Conservation (phyloP, 768 basidiomycete species). For the Pleurotus tuber-regium region DNA sequence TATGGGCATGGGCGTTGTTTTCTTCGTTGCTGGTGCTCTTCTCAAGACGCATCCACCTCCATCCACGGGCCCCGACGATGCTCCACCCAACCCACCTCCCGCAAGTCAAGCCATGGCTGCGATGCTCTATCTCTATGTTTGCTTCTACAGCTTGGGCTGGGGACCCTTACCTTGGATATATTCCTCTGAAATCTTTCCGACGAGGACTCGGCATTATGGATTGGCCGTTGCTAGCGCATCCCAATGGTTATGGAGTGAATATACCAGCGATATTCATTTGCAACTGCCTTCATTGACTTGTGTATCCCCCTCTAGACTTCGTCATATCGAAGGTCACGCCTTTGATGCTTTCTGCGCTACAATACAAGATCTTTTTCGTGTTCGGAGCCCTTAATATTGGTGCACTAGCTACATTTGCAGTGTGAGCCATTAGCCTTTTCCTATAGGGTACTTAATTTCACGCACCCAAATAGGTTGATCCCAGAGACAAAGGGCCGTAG, state of each 20-base stretch:
- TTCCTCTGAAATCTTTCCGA: slow-evolving; percentile 85
- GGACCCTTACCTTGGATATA: slow-evolving; percentile 58
- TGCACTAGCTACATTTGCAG: slow-evolving; percentile 64
- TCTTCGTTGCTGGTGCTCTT: slow-evolving; percentile 83
- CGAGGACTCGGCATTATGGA: slow-evolving; percentile 79
- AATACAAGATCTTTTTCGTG: slow-evolving; percentile 76
- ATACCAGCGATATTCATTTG: neutral
- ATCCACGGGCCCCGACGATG: slow-evolving; percentile 19
- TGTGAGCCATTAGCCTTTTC: slow-evolving; percentile 36
- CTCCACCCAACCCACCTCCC: slow-evolving; percentile 38
- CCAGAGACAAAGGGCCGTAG: slow-evolving; percentile 60
- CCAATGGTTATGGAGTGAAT: slow-evolving; percentile 81
- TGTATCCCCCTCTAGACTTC: slow-evolving; percentile 46
- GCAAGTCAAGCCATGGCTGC: slow-evolving; percentile 82
- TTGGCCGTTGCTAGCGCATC: slow-evolving; percentile 70
- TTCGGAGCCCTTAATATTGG: slow-evolving; percentile 72
- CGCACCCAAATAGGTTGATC: slow-evolving; percentile 36
- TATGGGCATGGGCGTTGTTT: slow-evolving; percentile 73
- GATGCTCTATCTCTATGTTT: slow-evolving; percentile 83
- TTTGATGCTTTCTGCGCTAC: slow-evolving; percentile 53
- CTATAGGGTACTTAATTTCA: neutral
- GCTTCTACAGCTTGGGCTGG: slow-evolving; percentile 87
- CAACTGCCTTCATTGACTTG: neutral
- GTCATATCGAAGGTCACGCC: slow-evolving; percentile 75
- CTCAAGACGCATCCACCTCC: slow-evolving; percentile 74